Evolutionary conservation across 2,329 filamentous ascomycete species (phyloP).

Genomic region (Emergomyces pasteurianus): DNA sequence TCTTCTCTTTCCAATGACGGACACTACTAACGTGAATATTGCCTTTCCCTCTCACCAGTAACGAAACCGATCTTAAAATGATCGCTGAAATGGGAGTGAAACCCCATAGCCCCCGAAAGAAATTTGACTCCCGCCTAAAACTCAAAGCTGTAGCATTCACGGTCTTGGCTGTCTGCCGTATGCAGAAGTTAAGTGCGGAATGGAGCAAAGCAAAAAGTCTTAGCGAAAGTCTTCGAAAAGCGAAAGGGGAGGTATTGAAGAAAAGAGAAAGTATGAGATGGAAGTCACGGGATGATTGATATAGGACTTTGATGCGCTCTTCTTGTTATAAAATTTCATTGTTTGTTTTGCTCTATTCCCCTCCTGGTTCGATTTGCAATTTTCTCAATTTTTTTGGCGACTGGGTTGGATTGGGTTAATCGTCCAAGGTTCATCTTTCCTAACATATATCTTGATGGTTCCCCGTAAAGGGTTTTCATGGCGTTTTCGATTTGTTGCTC

Average conservation of each 20-base stretch:
- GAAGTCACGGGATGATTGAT: background rate
- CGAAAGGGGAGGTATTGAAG: conserved; percentile 31
- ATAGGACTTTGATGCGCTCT: conserved; percentile 1
- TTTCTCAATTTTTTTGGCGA: conserved; percentile 12
- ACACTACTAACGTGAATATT: background rate
- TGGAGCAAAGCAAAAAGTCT: conserved; percentile 34
- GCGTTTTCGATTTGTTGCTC: background rate
- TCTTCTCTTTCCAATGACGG: background rate
- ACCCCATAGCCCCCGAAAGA: conserved; percentile 20
- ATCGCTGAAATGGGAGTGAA: conserved; percentile 70
- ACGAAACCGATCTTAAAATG: conserved; percentile 78
- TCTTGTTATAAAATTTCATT: background rate
- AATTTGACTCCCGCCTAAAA: conserved; percentile 27
- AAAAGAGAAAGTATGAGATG: conserved; percentile 21
- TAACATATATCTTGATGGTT: background rate
- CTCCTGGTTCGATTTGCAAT: background rate
- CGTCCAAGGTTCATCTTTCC: background rate
- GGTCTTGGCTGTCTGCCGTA: conserved; percentile 34
- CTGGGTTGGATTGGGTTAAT: background rate
- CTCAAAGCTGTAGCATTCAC: conserved; percentile 30
- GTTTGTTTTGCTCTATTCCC: background rate
- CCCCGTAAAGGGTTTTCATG: background rate
- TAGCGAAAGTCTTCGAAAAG: conserved; percentile 32
- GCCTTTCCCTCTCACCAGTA: conserved; percentile 47
- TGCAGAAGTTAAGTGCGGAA: conserved; percentile 33